These are phyloP conservation scores for Tylopilus plumbeoviolaceoides DNA, from an alignment of 768 basidiomycete genomes.

Conservation along the genomic window DNA sequence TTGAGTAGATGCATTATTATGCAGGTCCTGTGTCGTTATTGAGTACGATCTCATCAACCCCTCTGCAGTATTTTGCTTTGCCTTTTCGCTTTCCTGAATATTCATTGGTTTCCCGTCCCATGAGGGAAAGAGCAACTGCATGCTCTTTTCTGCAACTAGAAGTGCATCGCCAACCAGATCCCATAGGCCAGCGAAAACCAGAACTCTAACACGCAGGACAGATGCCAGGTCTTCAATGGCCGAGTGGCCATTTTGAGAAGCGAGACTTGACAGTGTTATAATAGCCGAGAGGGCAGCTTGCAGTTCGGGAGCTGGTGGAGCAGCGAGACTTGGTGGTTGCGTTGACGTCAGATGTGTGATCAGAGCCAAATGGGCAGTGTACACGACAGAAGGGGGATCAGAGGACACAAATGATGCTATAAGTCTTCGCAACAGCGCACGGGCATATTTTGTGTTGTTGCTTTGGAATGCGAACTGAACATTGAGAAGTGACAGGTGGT, in stretches of 20 bases:
- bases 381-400: constrained; percentile 51
- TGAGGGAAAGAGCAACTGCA: constrained; percentile 37
- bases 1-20: constrained; percentile 20
- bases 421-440: constrained; percentile 53
- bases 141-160: constrained; percentile 42
- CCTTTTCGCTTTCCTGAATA: constrained; percentile 1
- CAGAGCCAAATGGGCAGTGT: constrained; percentile 52
- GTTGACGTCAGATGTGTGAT: constrained; percentile 41
- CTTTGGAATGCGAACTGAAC: constrained; percentile 47
- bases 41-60: constrained; percentile 28
- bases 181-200: constrained; percentile 56
- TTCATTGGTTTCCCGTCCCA: constrained; percentile 5
- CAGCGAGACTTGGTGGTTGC: constrained; percentile 4
- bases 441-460: constrained; percentile 55
- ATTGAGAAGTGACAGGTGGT: constrained; percentile 57
- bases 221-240: constrained; percentile 47
- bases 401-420: constrained; percentile 41
- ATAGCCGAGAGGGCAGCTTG: constrained; percentile 33
- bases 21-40: constrained; percentile 27
- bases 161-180: constrained; percentile 46
- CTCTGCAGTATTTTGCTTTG: constrained; percentile 11
- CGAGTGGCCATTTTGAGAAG: constrained; percentile 33
- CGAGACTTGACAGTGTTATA: constrained; percentile 30
- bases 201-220: constrained; percentile 54
- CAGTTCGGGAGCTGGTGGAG: constrained; percentile 15